Evolutionary conservation across 2,329 filamentous ascomycete species (phyloP).

Genomic region (Dactylella cylindrospora): DNA sequence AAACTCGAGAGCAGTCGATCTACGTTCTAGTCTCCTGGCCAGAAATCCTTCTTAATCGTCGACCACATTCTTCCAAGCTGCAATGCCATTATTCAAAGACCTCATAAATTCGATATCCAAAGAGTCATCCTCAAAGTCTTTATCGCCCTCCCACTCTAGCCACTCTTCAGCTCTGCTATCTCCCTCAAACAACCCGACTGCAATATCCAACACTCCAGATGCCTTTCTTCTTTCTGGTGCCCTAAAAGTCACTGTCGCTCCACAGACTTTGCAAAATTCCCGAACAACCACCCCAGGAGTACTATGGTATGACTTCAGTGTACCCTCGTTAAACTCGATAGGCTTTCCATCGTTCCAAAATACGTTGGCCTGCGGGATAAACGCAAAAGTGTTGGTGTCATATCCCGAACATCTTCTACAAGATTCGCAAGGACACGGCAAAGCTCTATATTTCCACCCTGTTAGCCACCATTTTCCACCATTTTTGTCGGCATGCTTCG

Average conservation of each 20-base stretch:
- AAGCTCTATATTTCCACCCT: conserved; percentile 1
- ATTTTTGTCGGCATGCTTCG: conserved; percentile 6
- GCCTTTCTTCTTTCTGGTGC: conserved; percentile 7
- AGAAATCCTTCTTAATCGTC: background rate
- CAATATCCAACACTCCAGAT: conserved; percentile 19
- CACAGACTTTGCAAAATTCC: conserved; percentile 33
- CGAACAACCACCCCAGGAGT: conserved; percentile 12
- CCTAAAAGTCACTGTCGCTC: conserved; percentile 29
- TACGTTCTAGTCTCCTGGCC: too few relatives aligned
- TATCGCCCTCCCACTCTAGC: conserved; percentile 23
- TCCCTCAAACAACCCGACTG: conserved; percentile 11
- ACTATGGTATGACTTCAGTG: conserved; percentile 29
- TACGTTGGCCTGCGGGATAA: conserved; percentile 12
- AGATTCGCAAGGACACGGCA: conserved; percentile 24
- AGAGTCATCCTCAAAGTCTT: conserved; percentile 14
- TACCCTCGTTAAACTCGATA: conserved; percentile 25
- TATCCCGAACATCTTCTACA: conserved; percentile 30
- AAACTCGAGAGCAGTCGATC: too few relatives aligned
- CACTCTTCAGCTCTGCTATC: conserved; percentile 27
- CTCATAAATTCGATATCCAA: conserved; percentile 13
- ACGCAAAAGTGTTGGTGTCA: conserved; percentile 23
- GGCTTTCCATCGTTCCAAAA: conserved; percentile 26
- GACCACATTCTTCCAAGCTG: conserved; percentile 12
- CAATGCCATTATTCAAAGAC: conserved; percentile 22
- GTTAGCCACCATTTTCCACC: conserved; percentile 15